phyloP scores from a whole-genome alignment of 2,329 filamentous ascomycete species.

The Chaetomium sp. region DNA sequence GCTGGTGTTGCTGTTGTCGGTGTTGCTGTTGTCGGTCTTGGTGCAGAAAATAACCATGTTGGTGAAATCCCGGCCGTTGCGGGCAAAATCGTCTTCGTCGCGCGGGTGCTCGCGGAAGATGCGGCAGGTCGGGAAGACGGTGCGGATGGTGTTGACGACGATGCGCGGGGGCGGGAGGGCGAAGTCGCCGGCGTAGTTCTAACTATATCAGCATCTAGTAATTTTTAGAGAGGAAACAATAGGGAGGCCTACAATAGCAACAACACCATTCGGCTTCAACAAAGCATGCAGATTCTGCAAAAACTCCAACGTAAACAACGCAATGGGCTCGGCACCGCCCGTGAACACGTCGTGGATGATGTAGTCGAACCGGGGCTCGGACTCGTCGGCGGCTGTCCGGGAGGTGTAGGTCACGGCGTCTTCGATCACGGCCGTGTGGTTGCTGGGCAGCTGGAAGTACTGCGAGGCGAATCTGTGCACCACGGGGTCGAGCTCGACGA shows the following conservation, averaged over 20 bases:
- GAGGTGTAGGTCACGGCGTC: slow-evolving; percentile 71
- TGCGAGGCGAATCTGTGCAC: slow-evolving; percentile 77
- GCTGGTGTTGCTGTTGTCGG: too few species aligned
- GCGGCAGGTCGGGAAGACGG: slow-evolving; percentile 82
- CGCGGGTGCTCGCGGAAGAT: slow-evolving; percentile 74
- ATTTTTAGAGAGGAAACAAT: neutral
- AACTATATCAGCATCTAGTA: neutral
- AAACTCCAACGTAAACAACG: slow-evolving; percentile 84
- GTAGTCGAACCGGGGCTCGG: slow-evolving; percentile 63
- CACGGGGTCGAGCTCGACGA: slow-evolving; percentile 88
- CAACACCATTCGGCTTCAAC: slow-evolving; percentile 69
- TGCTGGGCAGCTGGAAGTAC: slow-evolving; percentile 73
- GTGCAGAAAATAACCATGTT: slow-evolving; percentile 96
- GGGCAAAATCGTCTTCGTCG: slow-evolving; percentile 41
- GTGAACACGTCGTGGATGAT: slow-evolving; percentile 98
- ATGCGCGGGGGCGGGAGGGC: slow-evolving; percentile 67
- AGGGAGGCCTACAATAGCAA: slow-evolving; percentile 67
- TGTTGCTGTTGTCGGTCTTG: slow-evolving; percentile 36
- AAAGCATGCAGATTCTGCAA: slow-evolving; percentile 63
- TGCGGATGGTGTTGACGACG: slow-evolving; percentile 72
- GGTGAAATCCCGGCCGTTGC: slow-evolving; percentile 64
- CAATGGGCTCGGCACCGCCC: slow-evolving; percentile 82
- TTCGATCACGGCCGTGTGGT: slow-evolving; percentile 72
- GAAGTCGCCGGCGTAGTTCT: slow-evolving; percentile 95
- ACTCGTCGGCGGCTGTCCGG: slow-evolving; percentile 33